phyloP scores from a whole-genome alignment of 306 rosid species.

The Dicorynia guianensis region DNA sequence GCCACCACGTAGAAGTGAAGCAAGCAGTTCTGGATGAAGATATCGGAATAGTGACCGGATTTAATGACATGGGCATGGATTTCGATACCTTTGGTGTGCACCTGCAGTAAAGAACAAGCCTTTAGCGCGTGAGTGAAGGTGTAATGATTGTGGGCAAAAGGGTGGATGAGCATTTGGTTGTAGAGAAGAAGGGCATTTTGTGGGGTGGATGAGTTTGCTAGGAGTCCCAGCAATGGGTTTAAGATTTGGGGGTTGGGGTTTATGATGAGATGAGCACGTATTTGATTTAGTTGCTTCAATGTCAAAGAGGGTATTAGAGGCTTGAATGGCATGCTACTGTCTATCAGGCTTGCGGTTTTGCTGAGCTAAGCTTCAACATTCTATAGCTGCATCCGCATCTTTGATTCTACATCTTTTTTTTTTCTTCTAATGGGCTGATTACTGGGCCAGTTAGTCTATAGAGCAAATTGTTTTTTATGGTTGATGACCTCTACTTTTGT shows the following conservation, averaged over 20 bases:
- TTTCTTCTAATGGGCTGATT: too few relatives aligned
- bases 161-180: conserved; percentile 69
- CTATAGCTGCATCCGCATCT: too few relatives aligned
- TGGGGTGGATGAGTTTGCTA: conserved; percentile 51
- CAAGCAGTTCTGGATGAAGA: conserved; percentile 69
- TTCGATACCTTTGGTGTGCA: conserved; percentile 63
- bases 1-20: conserved; percentile 62
- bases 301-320: conserved; percentile 12
- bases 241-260: conserved; percentile 60
- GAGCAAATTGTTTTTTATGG: too few relatives aligned
- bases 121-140: conserved; percentile 78
- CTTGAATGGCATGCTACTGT: neutral
- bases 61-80: conserved; percentile 70
- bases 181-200: conserved; percentile 65
- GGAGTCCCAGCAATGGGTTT: conserved; percentile 55
- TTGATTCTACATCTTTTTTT: too few relatives aligned
- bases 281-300: conserved; percentile 46
- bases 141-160: conserved; percentile 70
- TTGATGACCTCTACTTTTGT: too few relatives aligned
- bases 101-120: conserved; percentile 55
- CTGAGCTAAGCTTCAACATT: too few relatives aligned
- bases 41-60: conserved; percentile 64
- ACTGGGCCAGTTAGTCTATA: too few relatives aligned
- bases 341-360: too few relatives aligned
- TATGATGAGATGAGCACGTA: conserved; percentile 55